phyloP scores from a whole-genome alignment of 345 rosid genomes.

The Citrus hindsii region DNA sequence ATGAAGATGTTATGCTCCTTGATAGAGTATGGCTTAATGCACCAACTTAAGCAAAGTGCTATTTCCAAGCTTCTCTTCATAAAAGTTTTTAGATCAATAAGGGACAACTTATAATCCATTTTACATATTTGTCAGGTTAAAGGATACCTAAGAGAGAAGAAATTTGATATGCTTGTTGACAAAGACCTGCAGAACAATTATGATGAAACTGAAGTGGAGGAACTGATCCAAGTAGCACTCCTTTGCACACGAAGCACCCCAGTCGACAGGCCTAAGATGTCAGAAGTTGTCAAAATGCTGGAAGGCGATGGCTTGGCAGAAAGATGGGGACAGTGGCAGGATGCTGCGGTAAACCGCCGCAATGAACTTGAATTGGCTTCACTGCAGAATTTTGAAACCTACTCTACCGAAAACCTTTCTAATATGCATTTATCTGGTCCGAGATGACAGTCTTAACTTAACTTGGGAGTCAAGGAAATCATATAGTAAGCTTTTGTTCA shows the following conservation, averaged over 20 bases:
- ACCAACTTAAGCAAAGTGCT: neutral
- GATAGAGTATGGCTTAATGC: conserved; percentile 12
- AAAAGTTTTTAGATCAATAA: neutral
- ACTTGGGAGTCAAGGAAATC: neutral
- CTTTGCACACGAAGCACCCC: conserved; percentile 12
- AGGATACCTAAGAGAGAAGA: neutral
- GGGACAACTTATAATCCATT: neutral
- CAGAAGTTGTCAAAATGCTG: conserved; percentile 16
- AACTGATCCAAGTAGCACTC: conserved; percentile 17
- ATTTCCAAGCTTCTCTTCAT: neutral
- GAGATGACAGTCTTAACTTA: conserved; percentile 16
- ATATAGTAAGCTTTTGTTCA: neutral
- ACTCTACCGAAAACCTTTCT: conserved; percentile 31
- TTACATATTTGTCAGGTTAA: conserved; percentile 2
- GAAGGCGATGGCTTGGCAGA: conserved; percentile 18
- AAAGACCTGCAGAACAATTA: conserved; percentile 8
- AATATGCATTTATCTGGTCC: conserved; percentile 36
- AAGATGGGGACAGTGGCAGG: conserved; percentile 12
- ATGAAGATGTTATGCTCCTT: conserved; percentile 23
- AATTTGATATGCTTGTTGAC: conserved; percentile 11
- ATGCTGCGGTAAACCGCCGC: conserved; percentile 19
- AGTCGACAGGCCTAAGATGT: conserved; percentile 15
- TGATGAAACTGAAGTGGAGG: conserved; percentile 13
- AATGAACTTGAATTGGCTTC: conserved; percentile 23
- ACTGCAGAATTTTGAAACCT: conserved; percentile 20